phyloP scores from a whole-genome alignment of 495 filamentous ascomycete species.

The Daldinia grandis region DNA sequence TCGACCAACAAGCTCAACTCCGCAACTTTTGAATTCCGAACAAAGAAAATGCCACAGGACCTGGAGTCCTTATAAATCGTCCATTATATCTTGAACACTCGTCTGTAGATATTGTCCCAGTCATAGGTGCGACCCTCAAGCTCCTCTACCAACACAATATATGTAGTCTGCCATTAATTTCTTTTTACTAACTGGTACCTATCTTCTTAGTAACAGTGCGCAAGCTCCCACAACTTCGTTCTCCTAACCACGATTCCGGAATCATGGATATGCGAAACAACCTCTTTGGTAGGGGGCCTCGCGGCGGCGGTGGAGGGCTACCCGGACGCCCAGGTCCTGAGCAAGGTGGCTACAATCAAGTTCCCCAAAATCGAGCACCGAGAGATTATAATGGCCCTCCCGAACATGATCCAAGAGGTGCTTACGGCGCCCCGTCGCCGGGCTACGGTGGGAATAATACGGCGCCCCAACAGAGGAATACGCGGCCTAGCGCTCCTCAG shows the following conservation, averaged over 20 bases:
- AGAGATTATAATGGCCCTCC: conserved; percentile 34
- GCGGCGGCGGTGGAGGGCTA: conserved; percentile 33
- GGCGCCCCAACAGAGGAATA: conserved; percentile 27
- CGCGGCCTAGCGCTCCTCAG: conserved; percentile 21
- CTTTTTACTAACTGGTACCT: background rate
- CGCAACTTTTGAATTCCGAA: background rate
- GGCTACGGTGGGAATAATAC: conserved; percentile 32
- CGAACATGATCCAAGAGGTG: conserved; percentile 34
- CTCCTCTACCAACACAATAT: background rate
- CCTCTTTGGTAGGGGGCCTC: conserved; percentile 49
- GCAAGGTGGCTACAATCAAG: conserved; percentile 36
- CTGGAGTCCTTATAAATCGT: conserved; percentile 5
- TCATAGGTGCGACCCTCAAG: too few species aligned
- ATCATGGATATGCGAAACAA: conserved; percentile 54
- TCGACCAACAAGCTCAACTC: too few species aligned
- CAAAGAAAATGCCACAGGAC: conserved; percentile 13
- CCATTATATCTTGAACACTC: background rate
- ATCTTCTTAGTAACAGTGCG: background rate
- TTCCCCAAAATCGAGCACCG: conserved; percentile 38
- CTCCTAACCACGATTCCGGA: background rate
- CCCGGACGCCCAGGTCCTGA: conserved; percentile 44
- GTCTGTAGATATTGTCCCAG: background rate
- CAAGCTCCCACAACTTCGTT: background rate
- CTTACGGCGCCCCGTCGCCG: conserved; percentile 35
- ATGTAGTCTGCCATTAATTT: background rate